These are phyloP conservation scores for Colletotrichum echinochloae DNA, from an alignment of 2,329 filamentous ascomycete species.

Conservation along the genomic window DNA sequence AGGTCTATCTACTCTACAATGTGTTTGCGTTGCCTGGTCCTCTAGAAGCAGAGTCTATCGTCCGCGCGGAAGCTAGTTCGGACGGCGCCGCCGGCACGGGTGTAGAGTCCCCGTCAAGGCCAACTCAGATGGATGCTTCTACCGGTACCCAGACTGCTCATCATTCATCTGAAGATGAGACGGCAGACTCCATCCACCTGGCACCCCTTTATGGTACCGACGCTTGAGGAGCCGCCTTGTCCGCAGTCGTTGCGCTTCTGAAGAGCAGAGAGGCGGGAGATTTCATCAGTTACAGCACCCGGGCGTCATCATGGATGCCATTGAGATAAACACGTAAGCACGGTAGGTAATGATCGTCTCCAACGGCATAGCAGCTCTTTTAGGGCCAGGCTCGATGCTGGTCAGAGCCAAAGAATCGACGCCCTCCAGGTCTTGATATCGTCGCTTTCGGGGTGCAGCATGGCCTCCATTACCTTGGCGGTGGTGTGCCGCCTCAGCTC, in stretches of 20 bases:
- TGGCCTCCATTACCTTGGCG: not conserved
- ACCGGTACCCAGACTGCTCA: not conserved
- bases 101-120: not conserved
- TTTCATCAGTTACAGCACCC: not conserved
- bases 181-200: not conserved
- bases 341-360: not conserved
- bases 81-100: not conserved
- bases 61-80: not conserved
- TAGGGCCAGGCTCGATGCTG: too few species aligned
- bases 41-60: not conserved
- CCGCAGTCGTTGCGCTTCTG: not conserved
- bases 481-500: not conserved
- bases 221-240: not conserved
- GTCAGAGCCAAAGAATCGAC: not conserved
- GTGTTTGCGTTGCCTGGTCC: not conserved
- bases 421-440: not conserved
- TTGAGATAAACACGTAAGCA: not conserved
- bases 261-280: not conserved
- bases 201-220: not conserved
- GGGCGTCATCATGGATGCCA: not conserved
- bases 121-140: not conserved
- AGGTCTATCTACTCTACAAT: not conserved
- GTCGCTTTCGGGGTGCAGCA: not conserved
- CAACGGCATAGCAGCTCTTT: not conserved
- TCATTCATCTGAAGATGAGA: conserved; percentile 4